phyloP scores from a whole-genome alignment of 2,329 filamentous ascomycete species.

The Xylaria sp. region DNA sequence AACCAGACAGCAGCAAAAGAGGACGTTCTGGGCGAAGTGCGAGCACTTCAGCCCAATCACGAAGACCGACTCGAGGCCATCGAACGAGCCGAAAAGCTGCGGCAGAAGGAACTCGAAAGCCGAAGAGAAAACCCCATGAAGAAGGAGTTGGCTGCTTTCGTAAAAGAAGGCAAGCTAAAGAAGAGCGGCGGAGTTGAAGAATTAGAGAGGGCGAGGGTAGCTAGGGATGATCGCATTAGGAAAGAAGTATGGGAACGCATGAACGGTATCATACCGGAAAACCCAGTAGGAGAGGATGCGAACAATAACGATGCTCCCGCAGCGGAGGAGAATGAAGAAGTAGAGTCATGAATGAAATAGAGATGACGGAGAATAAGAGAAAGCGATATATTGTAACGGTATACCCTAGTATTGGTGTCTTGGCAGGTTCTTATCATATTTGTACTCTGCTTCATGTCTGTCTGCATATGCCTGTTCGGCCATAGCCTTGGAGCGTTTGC shows the following conservation, averaged over 20 bases:
- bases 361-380: constrained; percentile 18
- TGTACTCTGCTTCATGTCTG: constrained; percentile 24
- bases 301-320: constrained; percentile 31
- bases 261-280: constrained; percentile 65
- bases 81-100: constrained; percentile 91
- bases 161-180: constrained; percentile 90
- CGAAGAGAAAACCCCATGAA: constrained; percentile 80
- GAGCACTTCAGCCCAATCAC: constrained; percentile 93
- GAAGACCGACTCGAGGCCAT: constrained; percentile 94
- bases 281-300: constrained; percentile 53
- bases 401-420: constrained; percentile 31
- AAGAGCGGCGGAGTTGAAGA: constrained; percentile 97
- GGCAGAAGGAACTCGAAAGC: constrained; percentile 86
- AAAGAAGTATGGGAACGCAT: constrained; percentile 79
- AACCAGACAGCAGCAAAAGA: constrained; percentile 89
- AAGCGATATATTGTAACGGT: constrained; percentile 19
- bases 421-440: constrained; percentile 12
- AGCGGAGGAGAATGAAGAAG: constrained; percentile 34
- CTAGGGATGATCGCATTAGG: constrained; percentile 87
- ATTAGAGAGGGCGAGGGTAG: constrained; percentile 82
- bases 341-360: constrained; percentile 23
- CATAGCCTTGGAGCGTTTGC: constrained; percentile 31
- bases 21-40: constrained; percentile 89
- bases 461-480: constrained; percentile 28
- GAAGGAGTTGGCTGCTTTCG: constrained; percentile 85